Evolutionary conservation across 805 yeast species (phyloP).

Genomic region (Hanseniaspora singularis): DNA sequence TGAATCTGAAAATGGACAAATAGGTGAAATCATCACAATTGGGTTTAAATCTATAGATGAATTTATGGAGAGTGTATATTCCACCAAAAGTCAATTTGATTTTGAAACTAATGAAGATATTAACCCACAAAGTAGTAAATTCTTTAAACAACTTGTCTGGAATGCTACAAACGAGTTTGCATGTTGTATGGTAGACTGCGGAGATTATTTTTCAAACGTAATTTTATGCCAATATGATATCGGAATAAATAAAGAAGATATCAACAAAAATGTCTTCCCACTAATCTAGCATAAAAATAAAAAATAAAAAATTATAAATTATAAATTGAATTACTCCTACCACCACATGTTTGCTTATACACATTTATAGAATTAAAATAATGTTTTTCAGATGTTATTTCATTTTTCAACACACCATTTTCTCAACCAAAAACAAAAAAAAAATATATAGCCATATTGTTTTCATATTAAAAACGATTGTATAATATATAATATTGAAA

Average conservation of each 20-base stretch:
- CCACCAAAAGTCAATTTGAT: background rate
- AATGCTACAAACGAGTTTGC: slow-evolving; percentile 48
- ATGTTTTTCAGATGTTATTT: too few species aligned
- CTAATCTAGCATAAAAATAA: background rate
- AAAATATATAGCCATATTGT: too few species aligned
- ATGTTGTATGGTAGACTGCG: slow-evolving; percentile 56
- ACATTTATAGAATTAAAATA: too few species aligned
- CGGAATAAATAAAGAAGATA: background rate
- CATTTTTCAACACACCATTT: too few species aligned
- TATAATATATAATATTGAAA: too few species aligned
- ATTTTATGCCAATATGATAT: slow-evolving; percentile 54
- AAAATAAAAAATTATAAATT: too few species aligned
- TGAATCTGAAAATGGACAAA: slow-evolving; percentile 34
- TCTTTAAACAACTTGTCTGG: slow-evolving; percentile 84
- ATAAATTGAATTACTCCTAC: too few species aligned
- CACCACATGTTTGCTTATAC: too few species aligned
- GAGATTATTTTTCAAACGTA: slow-evolving; percentile 39
- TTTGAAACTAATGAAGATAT: slow-evolving; percentile 31
- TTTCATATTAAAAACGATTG: too few species aligned
- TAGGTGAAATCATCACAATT: slow-evolving; percentile 74
- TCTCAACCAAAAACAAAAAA: too few species aligned
- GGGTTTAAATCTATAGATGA: slow-evolving; percentile 36
- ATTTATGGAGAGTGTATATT: slow-evolving; percentile 5
- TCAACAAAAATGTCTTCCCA: slow-evolving; percentile 6
- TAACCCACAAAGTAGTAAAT: slow-evolving; percentile 50